A percentile compares a stretch with the other conserved stretches of the same genome.
Evolutionary conservation across 2,329 filamentous ascomycete genomes (phyloP).

Genomic region (Podosphaera fusca): DNA sequence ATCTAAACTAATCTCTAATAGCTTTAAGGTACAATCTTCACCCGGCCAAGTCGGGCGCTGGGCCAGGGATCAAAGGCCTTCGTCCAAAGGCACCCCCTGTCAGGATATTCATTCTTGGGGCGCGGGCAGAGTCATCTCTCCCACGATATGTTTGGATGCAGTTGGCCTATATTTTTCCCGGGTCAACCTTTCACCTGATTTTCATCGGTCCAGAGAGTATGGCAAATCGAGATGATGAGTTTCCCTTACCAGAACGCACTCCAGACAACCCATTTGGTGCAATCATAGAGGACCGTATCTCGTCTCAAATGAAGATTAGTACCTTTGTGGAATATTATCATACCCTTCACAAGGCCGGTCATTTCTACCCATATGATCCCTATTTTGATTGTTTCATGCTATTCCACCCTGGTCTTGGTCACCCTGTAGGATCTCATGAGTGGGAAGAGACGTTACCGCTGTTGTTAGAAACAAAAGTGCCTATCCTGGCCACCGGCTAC

Average conservation of each 20-base stretch:
- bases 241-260: conserved; percentile 70
- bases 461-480: conserved; percentile 83
- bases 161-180: conserved; percentile 83
- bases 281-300: conserved; percentile 79
- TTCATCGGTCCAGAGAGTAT: conserved; percentile 95
- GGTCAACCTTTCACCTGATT: conserved; percentile 68
- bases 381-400: conserved; percentile 97
- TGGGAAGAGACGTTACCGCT: conserved; percentile 81
- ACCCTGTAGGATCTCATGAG: conserved; percentile 79
- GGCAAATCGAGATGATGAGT: conserved; percentile 80
- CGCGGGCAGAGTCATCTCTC: conserved; percentile 89
- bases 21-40: conserved; percentile 86
- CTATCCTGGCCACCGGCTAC: conserved; percentile 85
- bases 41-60: conserved; percentile 58
- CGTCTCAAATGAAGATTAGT: conserved; percentile 79
- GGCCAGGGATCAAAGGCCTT: conserved; percentile 51
- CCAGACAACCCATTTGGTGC: conserved; percentile 75
- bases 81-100: conserved; percentile 70
- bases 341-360: conserved; percentile 71
- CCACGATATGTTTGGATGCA: conserved; percentile 89
- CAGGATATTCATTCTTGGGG: conserved; percentile 78
- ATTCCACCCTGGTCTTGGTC: conserved; percentile 89
- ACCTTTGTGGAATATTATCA: conserved; percentile 98
- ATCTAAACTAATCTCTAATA: conserved; percentile 17
- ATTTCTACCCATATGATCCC: conserved; percentile 86